Evolutionary conservation across 2,329 filamentous ascomycete genomes (phyloP).

Genomic region (Aspergillus fumigatus): DNA sequence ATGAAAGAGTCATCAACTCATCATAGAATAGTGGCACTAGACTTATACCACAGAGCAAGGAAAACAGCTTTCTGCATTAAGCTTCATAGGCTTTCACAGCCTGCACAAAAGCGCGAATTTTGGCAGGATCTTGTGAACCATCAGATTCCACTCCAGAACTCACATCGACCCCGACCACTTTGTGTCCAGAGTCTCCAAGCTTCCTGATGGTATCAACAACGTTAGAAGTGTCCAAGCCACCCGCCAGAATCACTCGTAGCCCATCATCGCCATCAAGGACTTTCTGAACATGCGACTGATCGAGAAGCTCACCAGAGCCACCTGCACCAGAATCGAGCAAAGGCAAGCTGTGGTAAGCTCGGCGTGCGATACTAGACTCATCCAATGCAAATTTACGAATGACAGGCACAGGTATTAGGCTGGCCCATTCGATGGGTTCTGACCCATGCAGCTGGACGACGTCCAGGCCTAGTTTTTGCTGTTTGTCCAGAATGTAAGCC

Average conservation of each 20-base stretch:
- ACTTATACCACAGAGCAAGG: background rate
- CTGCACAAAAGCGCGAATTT: slow-evolving; percentile 75
- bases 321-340: slow-evolving; percentile 84
- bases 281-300: slow-evolving; percentile 64
- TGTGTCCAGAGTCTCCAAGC: slow-evolving; percentile 56
- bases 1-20: slow-evolving; percentile 2
- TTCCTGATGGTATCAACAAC: slow-evolving; percentile 62
- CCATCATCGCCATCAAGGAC: slow-evolving; percentile 63
- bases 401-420: slow-evolving; percentile 84
- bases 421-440: slow-evolving; percentile 89
- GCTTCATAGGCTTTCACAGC: slow-evolving; percentile 57
- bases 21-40: slow-evolving; percentile 4
- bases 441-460: slow-evolving; percentile 88
- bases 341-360: slow-evolving; percentile 78
- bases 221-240: slow-evolving; percentile 77
- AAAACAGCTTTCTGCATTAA: slow-evolving; percentile 12
- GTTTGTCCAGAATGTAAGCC: slow-evolving; percentile 72
- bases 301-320: slow-evolving; percentile 72
- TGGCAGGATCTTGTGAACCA: slow-evolving; percentile 73
- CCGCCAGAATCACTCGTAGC: slow-evolving; percentile 76
- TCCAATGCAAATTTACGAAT: slow-evolving; percentile 78
- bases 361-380: slow-evolving; percentile 64
- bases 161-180: slow-evolving; percentile 81
- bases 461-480: slow-evolving; percentile 72
- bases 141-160: slow-evolving; percentile 88